Conservation (phyloP, 257 asterid genomes). For the Nicotiana knightiana region DNA sequence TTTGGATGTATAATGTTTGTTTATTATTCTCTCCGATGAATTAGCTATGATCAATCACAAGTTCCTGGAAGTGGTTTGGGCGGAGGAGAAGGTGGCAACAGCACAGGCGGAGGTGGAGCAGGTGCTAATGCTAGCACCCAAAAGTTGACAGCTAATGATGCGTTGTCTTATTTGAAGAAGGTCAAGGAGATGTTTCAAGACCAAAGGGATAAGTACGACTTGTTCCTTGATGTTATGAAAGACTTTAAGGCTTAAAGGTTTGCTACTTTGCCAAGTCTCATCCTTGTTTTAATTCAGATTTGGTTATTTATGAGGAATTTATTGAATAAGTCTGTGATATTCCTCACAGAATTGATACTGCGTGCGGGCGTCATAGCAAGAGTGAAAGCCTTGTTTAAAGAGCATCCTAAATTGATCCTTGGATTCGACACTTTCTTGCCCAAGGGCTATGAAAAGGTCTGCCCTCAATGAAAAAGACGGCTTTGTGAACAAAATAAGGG, state of each 20-base stretch:
- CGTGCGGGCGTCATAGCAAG: conserved; percentile 70
- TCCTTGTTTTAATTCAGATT: not conserved
- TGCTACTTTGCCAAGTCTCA: not conserved
- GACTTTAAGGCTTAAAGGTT: conserved; percentile 95
- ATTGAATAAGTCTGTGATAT: conserved; percentile 5
- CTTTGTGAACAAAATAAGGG: conserved; percentile 96
- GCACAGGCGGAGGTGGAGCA: conserved; percentile 22
- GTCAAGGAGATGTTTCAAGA: conserved; percentile 92
- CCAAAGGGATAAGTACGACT: conserved; percentile 75
- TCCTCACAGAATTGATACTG: conserved; percentile 70
- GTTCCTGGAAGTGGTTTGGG: not conserved
- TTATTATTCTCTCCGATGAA: too few relatives aligned
- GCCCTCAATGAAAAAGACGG: conserved; percentile 69
- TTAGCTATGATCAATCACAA: not conserved
- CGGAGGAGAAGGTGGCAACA: not conserved
- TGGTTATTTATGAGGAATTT: not conserved
- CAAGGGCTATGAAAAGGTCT: conserved; percentile 78
- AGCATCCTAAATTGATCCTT: conserved; percentile 71
- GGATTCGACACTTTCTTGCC: conserved; percentile 91
- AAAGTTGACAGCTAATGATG: conserved; percentile 75
- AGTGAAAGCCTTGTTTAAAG: conserved; percentile 85
- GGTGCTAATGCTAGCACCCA: conserved; percentile 36
- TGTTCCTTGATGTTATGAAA: conserved; percentile 90
- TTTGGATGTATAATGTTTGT: too few relatives aligned
- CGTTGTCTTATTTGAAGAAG: conserved; percentile 79